Evolutionary conservation across 2,329 filamentous ascomycete genomes (phyloP), one percentile per base, ranked within the genome.

Genomic region (Botrytis cinerea): DNA sequence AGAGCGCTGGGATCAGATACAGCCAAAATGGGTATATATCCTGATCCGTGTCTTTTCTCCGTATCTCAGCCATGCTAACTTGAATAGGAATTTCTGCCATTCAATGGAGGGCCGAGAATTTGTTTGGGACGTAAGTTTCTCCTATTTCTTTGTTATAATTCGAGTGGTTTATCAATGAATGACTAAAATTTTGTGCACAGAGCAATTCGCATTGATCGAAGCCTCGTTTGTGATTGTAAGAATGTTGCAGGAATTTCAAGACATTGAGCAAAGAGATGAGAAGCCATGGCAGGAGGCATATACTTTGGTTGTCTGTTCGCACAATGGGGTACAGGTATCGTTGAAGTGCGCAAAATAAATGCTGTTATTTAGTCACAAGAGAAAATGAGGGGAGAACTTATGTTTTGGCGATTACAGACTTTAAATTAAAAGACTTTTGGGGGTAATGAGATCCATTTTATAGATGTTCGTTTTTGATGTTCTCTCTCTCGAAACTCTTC

Each of bases 71-170:
- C 10, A 66, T 18, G 38, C 45, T 46, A 12, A 63, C 12, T 60
- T 12, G 20, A 20, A 28, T 92, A 90, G 88, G 87, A 90, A 76
- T 93, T 91, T 80, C 85, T 93, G 51, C 91, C 91, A 14, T 93
- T 93, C 81, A 92, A 92, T 80, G 90, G 90, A 16, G 91, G 91
- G 1, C 89, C 91, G 61, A 84, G 91, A 57, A 91, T 92, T 80
- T 92, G 91, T 81, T 87, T 93, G 74, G 91, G 91, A 8, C 54
- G 45, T 71, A 64, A 57, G 70, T 61, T 43, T 3, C 35, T 25
- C 10, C 5, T 28, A 6, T 32, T 25, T 25, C 8, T 18, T 32
- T 9, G 14, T 14, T 1, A 0, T 22, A 7, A n/a, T 60, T 22
- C 6, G 5, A 61, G 14, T 46, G 16, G 0, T 16, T 45, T 9